Conservation (phyloP, 2,329 filamentous ascomycete species). For the Exutisphaerella laricina region DNA sequence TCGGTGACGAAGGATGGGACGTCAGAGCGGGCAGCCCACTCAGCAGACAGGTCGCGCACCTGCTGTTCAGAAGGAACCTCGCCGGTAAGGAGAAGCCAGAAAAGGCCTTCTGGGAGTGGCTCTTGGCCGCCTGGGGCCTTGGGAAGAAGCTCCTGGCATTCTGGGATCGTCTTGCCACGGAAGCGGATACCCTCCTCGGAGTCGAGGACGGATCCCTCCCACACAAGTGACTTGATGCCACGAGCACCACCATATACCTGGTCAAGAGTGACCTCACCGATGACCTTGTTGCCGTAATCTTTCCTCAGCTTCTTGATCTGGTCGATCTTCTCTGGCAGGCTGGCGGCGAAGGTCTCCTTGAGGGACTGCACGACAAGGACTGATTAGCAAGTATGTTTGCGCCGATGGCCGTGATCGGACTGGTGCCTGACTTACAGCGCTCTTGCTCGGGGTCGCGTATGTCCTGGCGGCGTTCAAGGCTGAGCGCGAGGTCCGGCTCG, state of each 20-base stretch:
- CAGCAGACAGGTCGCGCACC: slow-evolving; percentile 94
- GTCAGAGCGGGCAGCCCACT: slow-evolving; percentile 97
- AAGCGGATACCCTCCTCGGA: slow-evolving; percentile 99
- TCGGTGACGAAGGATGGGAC: slow-evolving; percentile 98
- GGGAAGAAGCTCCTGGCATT: slow-evolving; percentile 95
- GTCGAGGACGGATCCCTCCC: slow-evolving; percentile 98
- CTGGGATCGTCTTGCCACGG: slow-evolving; percentile 97
- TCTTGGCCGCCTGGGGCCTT: slow-evolving; percentile 95
- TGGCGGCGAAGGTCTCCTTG: slow-evolving; percentile 97
- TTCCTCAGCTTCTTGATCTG: slow-evolving; percentile 98
- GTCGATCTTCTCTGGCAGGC: slow-evolving; percentile 93
- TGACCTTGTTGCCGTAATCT: slow-evolving; percentile 91
- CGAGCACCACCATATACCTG: slow-evolving; percentile 99
- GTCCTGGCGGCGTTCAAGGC: slow-evolving; percentile 79
- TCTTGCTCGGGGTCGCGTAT: slow-evolving; percentile 92
- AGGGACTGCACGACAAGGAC: slow-evolving; percentile 60
- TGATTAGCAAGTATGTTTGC: slow-evolving; percentile 5
- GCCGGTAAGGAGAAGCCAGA: slow-evolving; percentile 98
- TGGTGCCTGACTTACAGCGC: slow-evolving; percentile 57
- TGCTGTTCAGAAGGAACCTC: slow-evolving; percentile 98
- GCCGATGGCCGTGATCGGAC: not conserved
- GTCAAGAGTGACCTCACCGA: slow-evolving; percentile 97
- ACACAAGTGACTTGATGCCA: slow-evolving; percentile 97
- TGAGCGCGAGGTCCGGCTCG: slow-evolving; percentile 52
- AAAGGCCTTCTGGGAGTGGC: slow-evolving; percentile 96